Conservation (phyloP, 2,329 filamentous ascomycete species). For the Aspergillus ochraceus region DNA sequence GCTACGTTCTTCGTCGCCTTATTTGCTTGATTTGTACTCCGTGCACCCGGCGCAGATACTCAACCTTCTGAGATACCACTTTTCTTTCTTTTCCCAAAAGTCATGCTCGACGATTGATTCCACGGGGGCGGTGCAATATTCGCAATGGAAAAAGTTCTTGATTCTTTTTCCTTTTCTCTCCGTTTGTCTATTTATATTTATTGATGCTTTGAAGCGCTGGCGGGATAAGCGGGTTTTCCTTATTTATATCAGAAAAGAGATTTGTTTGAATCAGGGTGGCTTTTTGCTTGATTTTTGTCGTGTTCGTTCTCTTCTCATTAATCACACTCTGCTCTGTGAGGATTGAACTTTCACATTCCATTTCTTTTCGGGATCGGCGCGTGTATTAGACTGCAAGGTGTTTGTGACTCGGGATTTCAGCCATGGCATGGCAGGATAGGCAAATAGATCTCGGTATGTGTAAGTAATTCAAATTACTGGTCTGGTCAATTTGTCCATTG, state of each 20-base stretch:
- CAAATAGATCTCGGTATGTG: background rate
- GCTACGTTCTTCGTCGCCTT: constrained; percentile 3
- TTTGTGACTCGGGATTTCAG: background rate
- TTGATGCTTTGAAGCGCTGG: constrained; percentile 18
- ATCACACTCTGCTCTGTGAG: background rate
- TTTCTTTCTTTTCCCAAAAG: constrained; percentile 1
- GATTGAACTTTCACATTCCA: background rate
- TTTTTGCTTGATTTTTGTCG: background rate
- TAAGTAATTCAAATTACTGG: background rate
- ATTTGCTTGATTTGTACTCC: constrained; percentile 14
- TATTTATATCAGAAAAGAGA: constrained; percentile 8
- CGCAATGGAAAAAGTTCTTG: constrained; percentile 7
- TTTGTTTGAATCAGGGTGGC: background rate
- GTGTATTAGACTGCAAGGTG: background rate
- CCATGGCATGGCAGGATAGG: background rate
- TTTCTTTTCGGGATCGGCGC: background rate
- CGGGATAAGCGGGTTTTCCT: constrained; percentile 17
- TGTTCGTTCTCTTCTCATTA: background rate
- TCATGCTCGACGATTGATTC: constrained; percentile 11
- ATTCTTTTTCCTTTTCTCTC: constrained; percentile 12
- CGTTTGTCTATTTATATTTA: constrained; percentile 9
- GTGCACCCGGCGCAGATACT: constrained; percentile 21
- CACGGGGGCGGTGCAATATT: constrained; percentile 14
- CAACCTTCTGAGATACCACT: constrained; percentile 21
- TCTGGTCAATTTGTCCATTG: no score